phyloP scores from a whole-genome alignment of 768 basidiomycete genomes.

The Collybiopsis confluens region DNA sequence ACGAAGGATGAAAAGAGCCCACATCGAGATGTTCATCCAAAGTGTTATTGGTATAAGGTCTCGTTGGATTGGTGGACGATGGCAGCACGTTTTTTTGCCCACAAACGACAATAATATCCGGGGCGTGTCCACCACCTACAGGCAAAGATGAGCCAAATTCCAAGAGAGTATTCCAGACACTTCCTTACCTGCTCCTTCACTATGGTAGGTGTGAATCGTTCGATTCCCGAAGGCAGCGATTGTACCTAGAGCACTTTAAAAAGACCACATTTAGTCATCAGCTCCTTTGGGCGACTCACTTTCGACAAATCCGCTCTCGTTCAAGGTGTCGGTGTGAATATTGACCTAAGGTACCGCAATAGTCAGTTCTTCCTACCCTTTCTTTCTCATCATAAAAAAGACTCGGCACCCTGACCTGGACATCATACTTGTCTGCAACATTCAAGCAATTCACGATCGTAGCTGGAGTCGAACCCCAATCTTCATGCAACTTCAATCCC shows the following conservation, averaged over 20 bases:
- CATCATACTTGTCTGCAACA: constrained; percentile 87
- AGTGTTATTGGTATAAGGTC: constrained; percentile 88
- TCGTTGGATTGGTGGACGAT: constrained; percentile 94
- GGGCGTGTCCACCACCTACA: constrained; percentile 89
- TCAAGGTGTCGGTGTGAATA: constrained; percentile 96
- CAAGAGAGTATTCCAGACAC: background rate
- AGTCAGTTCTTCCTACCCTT: background rate
- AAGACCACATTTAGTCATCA: background rate
- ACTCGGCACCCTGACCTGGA: constrained; percentile 49
- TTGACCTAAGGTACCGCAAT: constrained; percentile 50
- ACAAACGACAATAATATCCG: constrained; percentile 97
- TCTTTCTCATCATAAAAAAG: constrained; percentile 23
- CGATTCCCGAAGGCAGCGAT: constrained; percentile 85
- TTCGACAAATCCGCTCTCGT: constrained; percentile 97
- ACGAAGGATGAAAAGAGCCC: constrained; percentile 20
- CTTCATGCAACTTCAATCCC: constrained; percentile 95
- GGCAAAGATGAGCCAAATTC: background rate
- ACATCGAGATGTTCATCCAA: constrained; percentile 97
- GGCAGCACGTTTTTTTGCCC: constrained; percentile 87
- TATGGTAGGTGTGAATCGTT: constrained; percentile 97
- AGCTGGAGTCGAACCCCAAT: constrained; percentile 92
- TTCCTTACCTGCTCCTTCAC: constrained; percentile 79
- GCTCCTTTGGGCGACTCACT: constrained; percentile 51
- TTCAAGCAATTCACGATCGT: constrained; percentile 73
- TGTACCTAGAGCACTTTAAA: constrained; percentile 51